Base-by-base conservation (phyloP, 331 rosid species). In the Dryas integrifolia region DNA sequence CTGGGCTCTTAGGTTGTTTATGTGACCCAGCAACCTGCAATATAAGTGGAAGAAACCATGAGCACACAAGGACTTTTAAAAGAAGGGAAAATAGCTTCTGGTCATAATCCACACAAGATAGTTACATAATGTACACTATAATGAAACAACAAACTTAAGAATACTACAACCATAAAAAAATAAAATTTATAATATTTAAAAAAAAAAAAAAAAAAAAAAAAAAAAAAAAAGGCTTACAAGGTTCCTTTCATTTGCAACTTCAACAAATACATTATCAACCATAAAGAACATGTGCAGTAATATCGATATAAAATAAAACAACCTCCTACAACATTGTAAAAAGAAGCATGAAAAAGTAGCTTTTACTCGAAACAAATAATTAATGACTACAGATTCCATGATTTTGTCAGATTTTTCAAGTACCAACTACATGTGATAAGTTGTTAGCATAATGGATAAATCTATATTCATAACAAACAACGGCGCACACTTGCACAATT, bases 11-110 rank as follows among this genome's bases (percentile, higher is more conserved):
- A 15, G 73, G 44, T 75, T 58, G 53, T 66, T 40, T 21, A 47
- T 72, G 65, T 71, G 69, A 76, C 67, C 75, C 50, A 56, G 56
- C 71, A 67, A 72, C 81, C 96, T 89, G 76, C 58, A 73, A 76
- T 15, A 6, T 4, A 59, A 40, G 43, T 49, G 45, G 13, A 16
- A 21, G 14, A 63, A 76, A 51, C 61, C 52, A 77, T 77, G 55
- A 79, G 81, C 41, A 35, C 39, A 30, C 47, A 15, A 53, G 16
- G n/a, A 30, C 9, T 30, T 16, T 21, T 16, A 56, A 9, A 12
- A 35, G 60, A 14, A 4, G 0, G 6, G 12, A 44, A 9, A 30
- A 4, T 6, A 3, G n/a, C 7, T 60, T 38, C 13, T 7, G 45
- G 44, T 12, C 26, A 9, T 15, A 48, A 67, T 45, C 60, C 1